Percentiles rank a stretch among this genome's conserved stretches.
These are phyloP conservation scores for Pestalotiopsis sp. DNA, from an alignment of 2,329 filamentous ascomycete species.

Conservation along the genomic window DNA sequence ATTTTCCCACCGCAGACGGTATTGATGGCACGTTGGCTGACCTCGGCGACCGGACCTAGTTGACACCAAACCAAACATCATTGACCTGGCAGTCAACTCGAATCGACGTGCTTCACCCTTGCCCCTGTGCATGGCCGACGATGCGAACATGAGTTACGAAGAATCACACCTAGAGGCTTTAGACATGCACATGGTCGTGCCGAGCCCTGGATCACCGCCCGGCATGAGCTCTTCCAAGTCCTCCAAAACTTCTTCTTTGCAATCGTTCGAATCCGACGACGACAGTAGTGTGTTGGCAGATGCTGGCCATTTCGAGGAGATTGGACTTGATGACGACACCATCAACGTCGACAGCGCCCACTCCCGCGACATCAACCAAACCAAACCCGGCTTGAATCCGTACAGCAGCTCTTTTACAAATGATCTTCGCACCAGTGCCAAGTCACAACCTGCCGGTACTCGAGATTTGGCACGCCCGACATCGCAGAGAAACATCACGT, in stretches of 20 bases:
- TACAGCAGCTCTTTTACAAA: constrained; percentile 51
- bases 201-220: constrained; percentile 68
- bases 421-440: constrained; percentile 40
- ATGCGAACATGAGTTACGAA: constrained; percentile 44
- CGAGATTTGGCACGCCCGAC: constrained; percentile 32
- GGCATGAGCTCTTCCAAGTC: constrained; percentile 84
- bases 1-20: too few species aligned
- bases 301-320: constrained; percentile 88
- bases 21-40: too few species aligned
- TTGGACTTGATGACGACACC: constrained; percentile 78
- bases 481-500: constrained; percentile 34
- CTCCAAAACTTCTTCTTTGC: constrained; percentile 87
- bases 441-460: constrained; percentile 22
- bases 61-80: background rate
- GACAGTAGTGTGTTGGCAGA: constrained; percentile 73
- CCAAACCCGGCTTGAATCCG: constrained; percentile 45
- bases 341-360: constrained; percentile 34
- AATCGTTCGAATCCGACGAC: constrained; percentile 74
- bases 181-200: constrained; percentile 38
- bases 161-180: constrained; percentile 34
- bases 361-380: constrained; percentile 33
- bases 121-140: constrained; percentile 16
- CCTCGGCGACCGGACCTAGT: too few species aligned
- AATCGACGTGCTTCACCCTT: background rate
- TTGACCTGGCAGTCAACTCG: background rate